Base-by-base conservation (phyloP, 192 early-diverging fungal species). In the Pilaira anomala region DNA sequence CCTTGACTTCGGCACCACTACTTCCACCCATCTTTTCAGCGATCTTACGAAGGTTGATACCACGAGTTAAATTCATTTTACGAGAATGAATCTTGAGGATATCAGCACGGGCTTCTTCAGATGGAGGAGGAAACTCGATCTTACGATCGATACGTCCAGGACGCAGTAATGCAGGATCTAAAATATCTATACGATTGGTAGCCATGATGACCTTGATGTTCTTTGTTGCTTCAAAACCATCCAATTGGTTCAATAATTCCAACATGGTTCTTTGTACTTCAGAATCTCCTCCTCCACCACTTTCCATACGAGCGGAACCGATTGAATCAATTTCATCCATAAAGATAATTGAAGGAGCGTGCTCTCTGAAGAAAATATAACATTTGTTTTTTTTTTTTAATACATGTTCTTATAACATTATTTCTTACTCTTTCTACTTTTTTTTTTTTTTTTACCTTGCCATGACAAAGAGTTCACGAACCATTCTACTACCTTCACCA, bases 261-360 rank as follows among this genome's bases (percentile, higher is more conserved):
- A 94, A 75, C 92, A 94, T 94, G 6, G 92, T 94, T 59, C 92
- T 82, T 69, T 94, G 92, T 25, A 94, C 92, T 80, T 94, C 92
- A 51, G 89, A 91, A 68, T 94, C 92, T 36, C 92, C 91, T 33
- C 88, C 85, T 18, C 83, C 83, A 42, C 89, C 87, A 24, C 81
- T 81, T 48, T 92, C 91, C 30, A 88, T 88, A 62, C 92, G 87
- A 26, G 91, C 89, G 25, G 90, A 91, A 58, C 92, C 92, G 72
- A 94, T 93, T 3, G 89, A 91, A 71, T 94, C 92, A 57, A 94
- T 92, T 73, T 94, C 92, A 73, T 94, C 92, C 91, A 94, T 92
- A 57, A 94, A 94, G 63, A 94, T 93, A 66, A 93, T 94, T 24
- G 91, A 93, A 33, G 92, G 92, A 2, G 92, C 92, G 60, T 94